phyloP scores from a whole-genome alignment of 2,329 filamentous ascomycete genomes.

The Saccharata proteae region DNA sequence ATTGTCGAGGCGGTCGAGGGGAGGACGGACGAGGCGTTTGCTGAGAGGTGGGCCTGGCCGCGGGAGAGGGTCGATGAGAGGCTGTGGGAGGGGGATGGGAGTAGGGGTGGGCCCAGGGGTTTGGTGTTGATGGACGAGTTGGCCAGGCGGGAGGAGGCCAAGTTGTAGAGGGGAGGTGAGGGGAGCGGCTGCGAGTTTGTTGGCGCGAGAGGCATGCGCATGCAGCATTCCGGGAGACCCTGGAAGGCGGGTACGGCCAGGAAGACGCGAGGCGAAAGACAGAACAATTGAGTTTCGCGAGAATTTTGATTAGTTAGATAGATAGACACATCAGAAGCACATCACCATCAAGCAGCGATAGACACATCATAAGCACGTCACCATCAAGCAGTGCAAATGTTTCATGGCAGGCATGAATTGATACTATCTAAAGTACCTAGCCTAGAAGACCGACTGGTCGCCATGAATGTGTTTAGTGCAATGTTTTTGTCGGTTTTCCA shows the following conservation, averaged over 20 bases:
- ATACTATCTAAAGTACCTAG: conserved; percentile 6
- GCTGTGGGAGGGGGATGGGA: conserved; percentile 25
- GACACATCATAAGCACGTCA: too few species aligned
- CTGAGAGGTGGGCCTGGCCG: conserved; percentile 49
- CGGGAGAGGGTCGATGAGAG: conserved; percentile 24
- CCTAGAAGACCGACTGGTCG: too few species aligned
- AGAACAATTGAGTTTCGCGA: too few species aligned
- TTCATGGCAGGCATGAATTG: too few species aligned
- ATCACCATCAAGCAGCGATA: too few species aligned
- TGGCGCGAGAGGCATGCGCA: too few species aligned
- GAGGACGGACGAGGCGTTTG: conserved; percentile 33
- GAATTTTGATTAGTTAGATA: too few species aligned
- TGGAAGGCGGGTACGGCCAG: conserved; percentile 19
- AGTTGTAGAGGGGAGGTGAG: conserved; percentile 11
- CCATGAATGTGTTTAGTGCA: conserved; percentile 1
- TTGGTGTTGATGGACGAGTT: conserved; percentile 30
- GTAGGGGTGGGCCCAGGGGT: conserved; percentile 24
- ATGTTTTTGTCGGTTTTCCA: neutral
- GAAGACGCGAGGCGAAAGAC: conserved; percentile 9
- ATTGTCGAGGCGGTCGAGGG: conserved; percentile 41
- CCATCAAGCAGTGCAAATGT: too few species aligned
- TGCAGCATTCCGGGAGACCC: too few species aligned
- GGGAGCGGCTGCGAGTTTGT: too few species aligned
- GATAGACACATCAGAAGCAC: too few species aligned
- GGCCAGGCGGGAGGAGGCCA: conserved; percentile 20